Conservation (phyloP, 2,329 filamentous ascomycete genomes). For the Periglandula ipomoeae region DNA sequence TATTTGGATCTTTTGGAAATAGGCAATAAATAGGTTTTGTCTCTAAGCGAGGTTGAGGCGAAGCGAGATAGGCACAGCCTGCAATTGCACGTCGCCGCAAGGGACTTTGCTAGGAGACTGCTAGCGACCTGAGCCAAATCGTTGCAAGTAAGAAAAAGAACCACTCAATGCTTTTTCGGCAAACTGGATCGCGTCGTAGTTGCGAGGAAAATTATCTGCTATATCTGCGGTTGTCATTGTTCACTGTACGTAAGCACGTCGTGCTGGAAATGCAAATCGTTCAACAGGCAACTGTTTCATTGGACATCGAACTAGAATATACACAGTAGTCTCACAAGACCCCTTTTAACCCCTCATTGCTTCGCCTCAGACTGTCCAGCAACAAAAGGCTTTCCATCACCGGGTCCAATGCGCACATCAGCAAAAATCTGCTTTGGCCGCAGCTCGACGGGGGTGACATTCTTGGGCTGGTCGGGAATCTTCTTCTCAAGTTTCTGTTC, state of each 20-base stretch:
- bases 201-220: background rate
- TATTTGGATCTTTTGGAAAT: background rate
- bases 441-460: constrained; percentile 65
- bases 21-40: background rate
- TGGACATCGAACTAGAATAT: constrained; percentile 3
- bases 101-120: too few species aligned
- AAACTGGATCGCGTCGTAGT: too few species aligned
- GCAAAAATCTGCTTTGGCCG: constrained; percentile 55
- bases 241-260: background rate
- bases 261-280: background rate
- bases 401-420: constrained; percentile 37
- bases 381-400: constrained; percentile 34
- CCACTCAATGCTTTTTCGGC: too few species aligned
- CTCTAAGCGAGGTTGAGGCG: background rate
- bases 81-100: too few species aligned
- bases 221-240: background rate
- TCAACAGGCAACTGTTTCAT: background rate
- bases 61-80: background rate
- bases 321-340: constrained; percentile 3
- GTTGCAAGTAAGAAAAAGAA: too few species aligned
- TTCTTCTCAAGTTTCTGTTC: constrained; percentile 69
- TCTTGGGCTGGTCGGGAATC: constrained; percentile 63
- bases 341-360: constrained; percentile 17
- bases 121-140: too few species aligned
- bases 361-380: constrained; percentile 25